These are phyloP conservation scores for Populus davidiana DNA, from an alignment of 345 rosid genomes.

Conservation along the genomic window DNA sequence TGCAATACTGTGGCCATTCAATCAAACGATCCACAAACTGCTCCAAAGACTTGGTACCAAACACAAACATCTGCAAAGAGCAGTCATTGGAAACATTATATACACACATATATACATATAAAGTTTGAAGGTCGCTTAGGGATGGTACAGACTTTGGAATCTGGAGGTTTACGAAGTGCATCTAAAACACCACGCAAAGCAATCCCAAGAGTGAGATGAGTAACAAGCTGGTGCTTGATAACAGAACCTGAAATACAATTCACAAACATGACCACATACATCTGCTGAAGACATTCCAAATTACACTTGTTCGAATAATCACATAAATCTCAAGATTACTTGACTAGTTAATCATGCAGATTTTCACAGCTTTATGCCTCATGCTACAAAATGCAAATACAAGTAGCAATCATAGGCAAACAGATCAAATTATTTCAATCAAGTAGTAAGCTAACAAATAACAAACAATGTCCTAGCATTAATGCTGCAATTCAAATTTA, in stretches of 20 bases:
- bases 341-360: neutral
- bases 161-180: slow-evolving; percentile 93
- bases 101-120: neutral
- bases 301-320: neutral
- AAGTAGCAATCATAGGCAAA: neutral
- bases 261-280: slow-evolving; percentile 9
- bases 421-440: neutral
- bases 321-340: neutral
- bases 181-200: slow-evolving; percentile 93
- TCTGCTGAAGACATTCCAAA: neutral
- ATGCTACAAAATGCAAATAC: neutral
- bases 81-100: slow-evolving; percentile 9
- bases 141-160: slow-evolving; percentile 74
- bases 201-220: slow-evolving; percentile 85
- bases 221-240: slow-evolving; percentile 94
- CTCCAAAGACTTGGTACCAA: slow-evolving; percentile 94
- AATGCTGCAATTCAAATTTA: neutral
- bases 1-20: slow-evolving; percentile 99
- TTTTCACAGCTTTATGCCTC: neutral
- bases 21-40: slow-evolving; percentile 91
- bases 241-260: slow-evolving; percentile 65
- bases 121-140: neutral
- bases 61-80: slow-evolving; percentile 79
- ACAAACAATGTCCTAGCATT: neutral
- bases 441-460: neutral